Evolutionary conservation across 441 rosid species (phyloP), one percentile per base, ranked within the genome.

Genomic region (Bocquillonia castaneifolia): DNA sequence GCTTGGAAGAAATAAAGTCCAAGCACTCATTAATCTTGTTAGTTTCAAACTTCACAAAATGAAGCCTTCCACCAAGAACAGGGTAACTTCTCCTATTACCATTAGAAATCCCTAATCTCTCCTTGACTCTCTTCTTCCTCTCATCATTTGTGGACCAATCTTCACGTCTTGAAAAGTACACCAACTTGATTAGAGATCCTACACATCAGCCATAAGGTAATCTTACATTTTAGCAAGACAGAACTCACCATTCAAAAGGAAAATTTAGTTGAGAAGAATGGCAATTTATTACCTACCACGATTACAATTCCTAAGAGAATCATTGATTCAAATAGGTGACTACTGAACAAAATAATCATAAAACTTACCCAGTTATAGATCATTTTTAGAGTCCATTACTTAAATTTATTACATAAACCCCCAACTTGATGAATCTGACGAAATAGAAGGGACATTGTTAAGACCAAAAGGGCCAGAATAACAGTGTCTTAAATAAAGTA

Each of bases 31-130:
- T 87, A 44, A 95, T 85, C 78, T 95, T 95, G 81, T 76, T 68
- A 29, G 99, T 95, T 83, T 95, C 99, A 74, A 95, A 95, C 83
- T 95, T 95, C 31, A 90, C 99, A 63, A 95, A 95, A 75, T 95
- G 99, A 69, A 95, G 91, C 77, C 99, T 88, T 58, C 99, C 99
- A 61, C 99, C 99, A 81, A 95, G 96, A 82, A 95, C 77, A 57
- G 98, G 98, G 76, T 86, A 88, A 79, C 89, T 90, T 82, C 96
- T 87, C 85, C 96, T 80, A 70, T 73, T 89, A 64, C 92, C 89
- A 79, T 86, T 92, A 31, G 84, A 78, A 42, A 95, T 80, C 55
- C 92, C 92, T 68, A 85, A 76, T 69, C 90, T 88, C 81, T 88
- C 90, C 84, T 88, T 88, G 54, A 78, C 62, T 59, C 80, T 82